These are phyloP conservation scores for Penstemon barbatus DNA, from an alignment of 257 asterid genomes.

Conservation along the genomic window DNA sequence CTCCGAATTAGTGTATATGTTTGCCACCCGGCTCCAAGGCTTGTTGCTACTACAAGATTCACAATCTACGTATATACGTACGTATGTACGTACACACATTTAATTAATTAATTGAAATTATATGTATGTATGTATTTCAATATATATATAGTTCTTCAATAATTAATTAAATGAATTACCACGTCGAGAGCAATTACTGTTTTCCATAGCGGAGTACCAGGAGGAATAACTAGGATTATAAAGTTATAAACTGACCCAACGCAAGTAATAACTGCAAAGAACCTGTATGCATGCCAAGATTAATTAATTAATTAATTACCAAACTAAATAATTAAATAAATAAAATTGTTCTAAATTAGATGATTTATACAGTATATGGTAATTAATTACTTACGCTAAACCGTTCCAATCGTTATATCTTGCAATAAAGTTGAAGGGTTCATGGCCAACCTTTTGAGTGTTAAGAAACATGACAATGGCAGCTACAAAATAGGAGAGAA, in stretches of 20 bases:
- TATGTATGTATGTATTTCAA: no score
- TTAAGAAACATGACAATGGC: slow-evolving; percentile 24
- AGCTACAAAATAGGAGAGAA: slow-evolving; percentile 18
- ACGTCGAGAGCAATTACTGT: slow-evolving; percentile 26
- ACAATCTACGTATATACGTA: slow-evolving; percentile 34
- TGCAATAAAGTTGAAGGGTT: not conserved
- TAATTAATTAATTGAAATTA: no score
- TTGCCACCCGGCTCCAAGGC: slow-evolving; percentile 44
- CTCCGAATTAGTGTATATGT: slow-evolving; percentile 13
- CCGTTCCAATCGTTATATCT: slow-evolving; percentile 29
- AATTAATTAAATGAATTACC: slow-evolving; percentile 15
- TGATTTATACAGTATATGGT: not conserved
- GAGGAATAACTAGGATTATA: slow-evolving; percentile 6
- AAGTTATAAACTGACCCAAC: slow-evolving; percentile 21
- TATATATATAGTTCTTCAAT: no score
- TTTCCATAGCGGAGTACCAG: slow-evolving; percentile 33
- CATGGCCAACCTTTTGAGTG: slow-evolving; percentile 10
- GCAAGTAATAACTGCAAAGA: not conserved
- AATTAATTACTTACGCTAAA: slow-evolving; percentile 29
- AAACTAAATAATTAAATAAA: not conserved
- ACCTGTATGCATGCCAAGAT: slow-evolving; percentile 18
- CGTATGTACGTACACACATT: no score
- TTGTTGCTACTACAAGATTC: slow-evolving; percentile 14
- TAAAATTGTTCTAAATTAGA: not conserved
- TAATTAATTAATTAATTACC: not conserved